Evolutionary conservation across 768 basidiomycete genomes (phyloP), one percentile per base, ranked within the genome.

Genomic region (Termitomyces sp.): DNA sequence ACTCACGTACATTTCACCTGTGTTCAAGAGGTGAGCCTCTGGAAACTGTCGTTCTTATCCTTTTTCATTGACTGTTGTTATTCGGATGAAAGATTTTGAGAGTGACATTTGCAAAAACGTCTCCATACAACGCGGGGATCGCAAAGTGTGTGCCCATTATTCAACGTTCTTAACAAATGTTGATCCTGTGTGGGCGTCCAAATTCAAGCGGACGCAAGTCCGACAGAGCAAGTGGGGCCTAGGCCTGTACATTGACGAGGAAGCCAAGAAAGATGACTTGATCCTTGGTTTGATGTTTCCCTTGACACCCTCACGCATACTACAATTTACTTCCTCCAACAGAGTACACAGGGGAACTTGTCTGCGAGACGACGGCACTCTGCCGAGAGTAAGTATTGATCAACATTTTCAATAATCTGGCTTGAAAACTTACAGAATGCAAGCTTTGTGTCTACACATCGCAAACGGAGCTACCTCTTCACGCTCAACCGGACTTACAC

Each of bases 331-430:
- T 39, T 28, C 15, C 4, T 15, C n/a, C 50, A 18, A 39, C 42
- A 90, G 90, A 91, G 72, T 91, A 91, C 61, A 69, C 81, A 5
- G 90, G 90, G 2, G 88, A 91, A 70, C 63, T 86, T 20, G 79
- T 86, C 4, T 80, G 73, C 52, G 78, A 81, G 32, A 67, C 74
- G 0, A 88, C 84, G 1, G 73, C 78, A 6, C 70, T 75, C 7
- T 82, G 80, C 40, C 79, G 87, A 66, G 78, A 78, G 87, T 86
- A 61, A 60, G 82, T 61, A 44, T 28, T 38, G 36, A 33, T 35
- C n/a, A 32, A 15, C n/a, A 38, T 22, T 45, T 48, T 28, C 6
- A 18, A 8, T 18, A 1, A 46, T n/a, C 40, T 32, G 42, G 15
- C 22, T n/a, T 50, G 40, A 33, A 45, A 13, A 56, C 53, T 54